Evolutionary conservation across 1,139 yeast species (phyloP), one percentile per base, ranked within the genome.

Genomic region (Debaryomycetaceae sp.): DNA sequence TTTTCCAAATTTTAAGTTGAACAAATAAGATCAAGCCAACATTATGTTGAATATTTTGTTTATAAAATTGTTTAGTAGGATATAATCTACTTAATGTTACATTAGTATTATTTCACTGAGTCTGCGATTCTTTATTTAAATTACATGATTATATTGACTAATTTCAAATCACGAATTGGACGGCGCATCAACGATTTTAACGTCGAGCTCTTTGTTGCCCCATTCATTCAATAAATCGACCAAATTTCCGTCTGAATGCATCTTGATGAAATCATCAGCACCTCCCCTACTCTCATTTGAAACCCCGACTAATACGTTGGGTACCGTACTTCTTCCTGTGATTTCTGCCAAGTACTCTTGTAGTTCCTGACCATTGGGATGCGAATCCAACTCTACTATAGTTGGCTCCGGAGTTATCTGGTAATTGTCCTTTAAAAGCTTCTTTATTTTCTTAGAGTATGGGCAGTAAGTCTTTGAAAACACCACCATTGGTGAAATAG

Each of bases 1-100:
- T 92, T 92, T 83, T 64, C 91, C 76, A 92, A 92, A 81, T 92
- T 92, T 78, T 92, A 91, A 86, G 67, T 16, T 32, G 33, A 31
- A 31, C 5, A 14, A 32, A 32, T 18, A 13, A 32, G 22, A 22
- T 11, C 26, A 22, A 41, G 41, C 39, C 26, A 22, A 8, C 26
- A 22, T 11, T 22, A 8, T 22, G 26, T 22, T 22, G 11, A 11
- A 22, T 29, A 35, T 29, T 35, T 35, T 35, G 37, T 35, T 35
- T 35, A 35, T 35, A 35, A 35, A 35, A 32, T 35, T 29, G 26
- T 22, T 22, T 22, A 22, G 26, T 22, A 22, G 26, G 7, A 22
- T 22, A 22, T 22, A 22, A 22, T 3, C 41, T 46, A 40, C 49
- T 51, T 55, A 56, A 55, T 56, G 60, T 55, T 55, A 56, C 55